These are phyloP conservation scores for Cutaneotrichosporon sp. DNA, from an alignment of 1,284 basidiomycete species.

Conservation along the genomic window DNA sequence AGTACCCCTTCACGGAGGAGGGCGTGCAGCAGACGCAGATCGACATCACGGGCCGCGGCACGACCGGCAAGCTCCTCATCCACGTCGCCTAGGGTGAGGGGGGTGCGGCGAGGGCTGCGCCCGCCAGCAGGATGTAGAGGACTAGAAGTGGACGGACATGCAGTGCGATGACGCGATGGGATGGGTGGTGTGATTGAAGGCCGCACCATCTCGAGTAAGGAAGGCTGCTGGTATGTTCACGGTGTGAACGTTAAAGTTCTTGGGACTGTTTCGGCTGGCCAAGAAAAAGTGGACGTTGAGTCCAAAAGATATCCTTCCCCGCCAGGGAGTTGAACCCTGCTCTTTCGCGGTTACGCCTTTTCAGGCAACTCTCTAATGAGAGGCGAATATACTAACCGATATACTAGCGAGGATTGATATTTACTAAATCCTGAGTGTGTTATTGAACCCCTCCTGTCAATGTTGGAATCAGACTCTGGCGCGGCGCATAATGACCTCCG, in stretches of 20 bases:
- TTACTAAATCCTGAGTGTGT: too few relatives aligned
- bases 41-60: slow-evolving; percentile 75
- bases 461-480: too few relatives aligned
- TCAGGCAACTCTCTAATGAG: slow-evolving; percentile 1
- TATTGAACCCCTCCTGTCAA: too few relatives aligned
- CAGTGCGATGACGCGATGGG: not conserved
- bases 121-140: not conserved
- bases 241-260: too few relatives aligned
- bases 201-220: too few relatives aligned
- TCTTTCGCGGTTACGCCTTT: not conserved
- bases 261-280: too few relatives aligned
- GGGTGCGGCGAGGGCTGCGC: not conserved
- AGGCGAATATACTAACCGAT: slow-evolving; percentile 4
- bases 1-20: slow-evolving; percentile 79
- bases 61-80: slow-evolving; percentile 77
- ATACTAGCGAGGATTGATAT: not conserved
- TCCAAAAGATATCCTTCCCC: too few relatives aligned
- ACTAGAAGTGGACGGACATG: not conserved
- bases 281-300: too few relatives aligned
- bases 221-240: too few relatives aligned
- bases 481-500: too few relatives aligned
- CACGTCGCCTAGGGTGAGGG: slow-evolving; percentile 55
- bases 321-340: too few relatives aligned
- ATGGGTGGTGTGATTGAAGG: too few relatives aligned
- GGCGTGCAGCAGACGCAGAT: slow-evolving; percentile 74